These are phyloP conservation scores for Fusarium sp. DNA, from an alignment of 2,329 filamentous ascomycete species.

Conservation along the genomic window DNA sequence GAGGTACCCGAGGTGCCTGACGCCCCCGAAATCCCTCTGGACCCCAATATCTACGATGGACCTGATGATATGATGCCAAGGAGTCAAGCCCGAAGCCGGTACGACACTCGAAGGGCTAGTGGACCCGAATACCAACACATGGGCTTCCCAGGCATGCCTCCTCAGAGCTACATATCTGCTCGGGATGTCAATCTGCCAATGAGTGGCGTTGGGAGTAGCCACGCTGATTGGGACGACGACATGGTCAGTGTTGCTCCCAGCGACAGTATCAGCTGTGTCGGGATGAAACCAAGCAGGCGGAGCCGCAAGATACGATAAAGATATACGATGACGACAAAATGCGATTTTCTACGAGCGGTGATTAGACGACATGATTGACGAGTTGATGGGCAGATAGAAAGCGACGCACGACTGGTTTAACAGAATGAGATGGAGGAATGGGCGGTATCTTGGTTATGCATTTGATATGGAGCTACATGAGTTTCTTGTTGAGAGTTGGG, in stretches of 20 bases:
- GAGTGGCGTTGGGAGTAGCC: conserved; percentile 57
- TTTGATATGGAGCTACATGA: not conserved
- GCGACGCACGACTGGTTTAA: conserved; percentile 7
- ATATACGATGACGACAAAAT: conserved; percentile 14
- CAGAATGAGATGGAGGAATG: conserved; percentile 13
- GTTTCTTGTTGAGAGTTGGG: conserved; percentile 3
- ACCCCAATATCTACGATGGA: conserved; percentile 31
- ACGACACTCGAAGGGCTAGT: conserved; percentile 35
- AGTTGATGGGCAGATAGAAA: conserved; percentile 28
- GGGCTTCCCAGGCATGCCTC: conserved; percentile 40
- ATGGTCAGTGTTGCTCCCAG: conserved; percentile 66
- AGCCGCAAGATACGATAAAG: conserved; percentile 43
- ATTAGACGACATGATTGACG: conserved; percentile 27
- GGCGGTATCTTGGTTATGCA: conserved; percentile 12
- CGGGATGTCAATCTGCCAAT: conserved; percentile 55
- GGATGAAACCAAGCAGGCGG: conserved; percentile 51
- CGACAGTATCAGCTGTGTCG: conserved; percentile 73
- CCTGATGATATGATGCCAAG: conserved; percentile 45
- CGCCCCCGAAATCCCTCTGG: conserved; percentile 30
- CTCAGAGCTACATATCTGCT: conserved; percentile 48
- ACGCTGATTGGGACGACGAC: conserved; percentile 60
- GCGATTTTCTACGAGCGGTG: conserved; percentile 15
- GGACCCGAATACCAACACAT: conserved; percentile 32
- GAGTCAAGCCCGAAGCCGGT: conserved; percentile 49
- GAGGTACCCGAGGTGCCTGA: conserved; percentile 40